Evolutionary conservation across 2,329 filamentous ascomycete genomes (phyloP), one percentile per base, ranked within the genome.

Genomic region (Colletotrichum truncatum): DNA sequence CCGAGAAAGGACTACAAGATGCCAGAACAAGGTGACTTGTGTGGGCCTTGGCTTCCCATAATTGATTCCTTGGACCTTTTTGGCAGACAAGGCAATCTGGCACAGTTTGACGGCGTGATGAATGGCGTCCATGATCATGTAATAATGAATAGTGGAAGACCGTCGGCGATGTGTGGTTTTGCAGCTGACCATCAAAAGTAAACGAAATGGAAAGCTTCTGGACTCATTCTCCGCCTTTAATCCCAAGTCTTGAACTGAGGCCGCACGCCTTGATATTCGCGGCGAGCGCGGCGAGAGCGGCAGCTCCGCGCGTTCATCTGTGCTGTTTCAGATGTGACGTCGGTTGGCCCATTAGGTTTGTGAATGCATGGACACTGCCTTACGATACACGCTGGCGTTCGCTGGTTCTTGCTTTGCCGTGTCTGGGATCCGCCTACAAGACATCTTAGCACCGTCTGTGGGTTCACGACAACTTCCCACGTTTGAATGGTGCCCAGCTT

Each of bases 271-370:
- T 54, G 26, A 36, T 49, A 48, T 48, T 26, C 16, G 18, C 34
- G 18, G 41, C 23, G 51, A 54, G 21, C 16, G 18, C 34, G 18
- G 41, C 23, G 51, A 54, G 21, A 14, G 16, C 49, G 49, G 52
- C 26, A 39, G 34, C 57, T 62, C 57, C 49, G 57, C 49, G 58
- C 26, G 41, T 62, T 48, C 63, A 32, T 66, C 45, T 48, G 54
- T 28, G 41, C 32, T 25, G 63, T 66, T 66, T 66, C 63, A 66
- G 49, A 55, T 45, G 58, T 66, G 63, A 66, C 63, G 63, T 66
- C 59, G 57, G 26, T 7, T 26, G 41, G 16, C 18, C 34, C 16
- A 51, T 66, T 66, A 57, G 56, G 63, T 66, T 66, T 53, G 9
- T 32, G 26, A 4, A 16, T 51, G 63, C 63, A 66, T 60, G 57